Evolutionary conservation across 306 rosid genomes (phyloP).

Genomic region (Betula pendula): DNA sequence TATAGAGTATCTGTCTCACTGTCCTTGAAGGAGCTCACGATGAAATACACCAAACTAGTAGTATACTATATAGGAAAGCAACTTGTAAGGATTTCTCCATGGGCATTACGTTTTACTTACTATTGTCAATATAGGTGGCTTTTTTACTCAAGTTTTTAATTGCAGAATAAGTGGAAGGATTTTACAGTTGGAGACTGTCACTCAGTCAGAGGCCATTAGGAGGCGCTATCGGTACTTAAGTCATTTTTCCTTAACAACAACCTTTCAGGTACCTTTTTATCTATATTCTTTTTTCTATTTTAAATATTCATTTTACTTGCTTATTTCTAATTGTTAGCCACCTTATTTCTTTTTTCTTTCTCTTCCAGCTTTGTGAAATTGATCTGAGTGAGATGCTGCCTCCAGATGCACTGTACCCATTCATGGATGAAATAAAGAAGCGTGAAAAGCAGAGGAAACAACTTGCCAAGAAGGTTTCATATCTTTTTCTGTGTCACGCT

Average conservation of each 20-base stretch:
- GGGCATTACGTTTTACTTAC: background rate
- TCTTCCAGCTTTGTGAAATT: slow-evolving; percentile 81
- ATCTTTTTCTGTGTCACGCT: slow-evolving; percentile 7
- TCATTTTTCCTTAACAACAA: slow-evolving; percentile 87
- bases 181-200: slow-evolving; percentile 73
- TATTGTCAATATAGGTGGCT: background rate
- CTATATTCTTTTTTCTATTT: background rate
- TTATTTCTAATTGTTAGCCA: slow-evolving; percentile 26
- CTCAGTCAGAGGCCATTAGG: slow-evolving; percentile 88
- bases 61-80: background rate
- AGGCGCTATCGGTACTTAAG: slow-evolving; percentile 83
- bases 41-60: no score
- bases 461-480: slow-evolving; percentile 71
- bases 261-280: slow-evolving; percentile 64
- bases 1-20: background rate
- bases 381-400: slow-evolving; percentile 75
- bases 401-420: slow-evolving; percentile 69
- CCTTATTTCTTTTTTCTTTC: slow-evolving; percentile 19
- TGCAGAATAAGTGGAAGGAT: slow-evolving; percentile 84
- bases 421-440: slow-evolving; percentile 84
- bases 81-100: background rate
- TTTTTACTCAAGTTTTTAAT: slow-evolving; percentile 26
- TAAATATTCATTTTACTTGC: slow-evolving; percentile 12
- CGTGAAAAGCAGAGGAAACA: slow-evolving; percentile 86
- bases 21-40: no score